A percentile compares a stretch with the other conserved stretches of the same genome.
Conservation (phyloP, 805 yeast genomes). For the Yarrowia sp. region DNA sequence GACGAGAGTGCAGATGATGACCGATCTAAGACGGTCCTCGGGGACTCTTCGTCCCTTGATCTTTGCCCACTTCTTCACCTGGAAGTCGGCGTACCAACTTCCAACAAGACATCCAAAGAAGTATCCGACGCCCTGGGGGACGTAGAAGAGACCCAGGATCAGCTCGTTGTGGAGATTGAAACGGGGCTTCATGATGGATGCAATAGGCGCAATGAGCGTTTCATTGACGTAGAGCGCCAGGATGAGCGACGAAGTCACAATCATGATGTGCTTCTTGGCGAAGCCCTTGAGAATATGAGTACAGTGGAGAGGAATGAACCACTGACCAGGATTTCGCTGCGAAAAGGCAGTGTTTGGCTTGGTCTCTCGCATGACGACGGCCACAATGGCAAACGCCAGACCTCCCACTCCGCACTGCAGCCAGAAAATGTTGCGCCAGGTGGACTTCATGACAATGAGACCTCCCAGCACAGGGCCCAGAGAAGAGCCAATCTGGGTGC, state of each 20-base stretch:
- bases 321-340: not conserved
- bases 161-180: conserved; percentile 50
- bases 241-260: conserved; percentile 43
- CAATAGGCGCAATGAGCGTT: conserved; percentile 51
- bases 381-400: conserved; percentile 41
- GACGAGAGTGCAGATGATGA: conserved; percentile 43
- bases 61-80: conserved; percentile 45
- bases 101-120: conserved; percentile 52
- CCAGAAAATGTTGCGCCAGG: conserved; percentile 56
- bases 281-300: not conserved
- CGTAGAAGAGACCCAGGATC: conserved; percentile 52
- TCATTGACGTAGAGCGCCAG: conserved; percentile 48
- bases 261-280: not conserved
- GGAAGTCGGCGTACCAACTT: conserved; percentile 52
- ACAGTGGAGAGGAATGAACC: not conserved
- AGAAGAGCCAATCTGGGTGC: conserved; percentile 55
- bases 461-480: conserved; percentile 56
- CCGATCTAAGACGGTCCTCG: conserved; percentile 51
- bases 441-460: conserved; percentile 48
- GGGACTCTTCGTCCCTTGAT: conserved; percentile 47
- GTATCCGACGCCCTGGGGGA: conserved; percentile 58
- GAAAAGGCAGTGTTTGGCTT: not conserved
- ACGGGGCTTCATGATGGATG: conserved; percentile 56
- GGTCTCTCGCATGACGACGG: conserved; percentile 45
- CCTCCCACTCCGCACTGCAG: conserved; percentile 48